These are phyloP conservation scores for Rhynchospora tenuis DNA, from an alignment of 176 grass and related monocot species.

Conservation along the genomic window DNA sequence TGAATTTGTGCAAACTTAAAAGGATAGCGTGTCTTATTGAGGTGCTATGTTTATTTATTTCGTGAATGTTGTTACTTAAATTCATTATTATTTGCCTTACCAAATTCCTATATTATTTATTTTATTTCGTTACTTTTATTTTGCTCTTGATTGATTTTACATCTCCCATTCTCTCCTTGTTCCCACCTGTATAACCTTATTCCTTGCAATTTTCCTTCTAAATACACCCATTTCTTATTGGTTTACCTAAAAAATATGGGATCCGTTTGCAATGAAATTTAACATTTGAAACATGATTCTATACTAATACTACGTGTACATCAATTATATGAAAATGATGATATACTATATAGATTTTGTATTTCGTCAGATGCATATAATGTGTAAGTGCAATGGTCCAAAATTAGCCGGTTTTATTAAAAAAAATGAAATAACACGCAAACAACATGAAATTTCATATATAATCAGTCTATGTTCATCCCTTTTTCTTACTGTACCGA, in stretches of 20 bases:
- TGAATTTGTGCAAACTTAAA: background rate
- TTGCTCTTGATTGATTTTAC: background rate
- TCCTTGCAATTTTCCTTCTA: too few species aligned
- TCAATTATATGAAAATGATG: background rate
- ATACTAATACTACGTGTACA: background rate
- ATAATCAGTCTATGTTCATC: too few species aligned
- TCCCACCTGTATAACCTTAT: background rate
- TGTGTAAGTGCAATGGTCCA: background rate
- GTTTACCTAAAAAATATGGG: background rate
- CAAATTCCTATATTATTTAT: background rate
- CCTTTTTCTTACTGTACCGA: too few species aligned
- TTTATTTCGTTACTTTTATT: background rate
- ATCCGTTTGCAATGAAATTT: background rate
- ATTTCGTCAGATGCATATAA: background rate
- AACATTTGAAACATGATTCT: background rate
- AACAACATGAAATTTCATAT: too few species aligned
- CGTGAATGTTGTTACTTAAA: background rate
- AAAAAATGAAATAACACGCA: too few species aligned
- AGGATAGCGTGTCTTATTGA: background rate
- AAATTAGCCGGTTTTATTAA: background rate
- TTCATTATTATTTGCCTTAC: background rate
- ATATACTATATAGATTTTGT: background rate
- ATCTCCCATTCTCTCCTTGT: background rate
- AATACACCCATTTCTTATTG: background rate
- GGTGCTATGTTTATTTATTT: background rate